Percentiles rank a stretch among this genome's conserved stretches.
phyloP scores from a whole-genome alignment of 148 eudicot species.

The Cornus kousa region DNA sequence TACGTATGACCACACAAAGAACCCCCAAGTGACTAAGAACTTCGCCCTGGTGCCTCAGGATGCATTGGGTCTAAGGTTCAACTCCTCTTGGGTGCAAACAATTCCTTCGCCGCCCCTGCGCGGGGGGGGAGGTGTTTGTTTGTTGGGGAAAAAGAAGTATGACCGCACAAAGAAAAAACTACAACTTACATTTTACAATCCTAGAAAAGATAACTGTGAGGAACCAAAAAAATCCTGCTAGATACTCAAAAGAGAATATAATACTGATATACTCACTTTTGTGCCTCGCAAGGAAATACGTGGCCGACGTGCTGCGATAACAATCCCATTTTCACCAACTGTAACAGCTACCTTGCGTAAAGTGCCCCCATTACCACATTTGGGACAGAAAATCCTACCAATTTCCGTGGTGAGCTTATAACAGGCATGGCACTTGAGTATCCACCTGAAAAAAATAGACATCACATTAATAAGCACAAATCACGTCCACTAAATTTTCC shows the following conservation, averaged over 20 bases:
- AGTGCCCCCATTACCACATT: slow-evolving; percentile 97
- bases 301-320: slow-evolving; percentile 71
- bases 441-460: slow-evolving; percentile 58
- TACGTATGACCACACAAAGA: neutral
- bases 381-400: slow-evolving; percentile 84
- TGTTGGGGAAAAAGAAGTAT: neutral
- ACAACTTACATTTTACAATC: neutral
- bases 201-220: neutral
- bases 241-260: neutral
- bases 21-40: no score
- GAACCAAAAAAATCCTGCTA: neutral
- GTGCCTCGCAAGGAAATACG: slow-evolving; percentile 89
- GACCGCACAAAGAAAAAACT: neutral
- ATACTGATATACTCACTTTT: slow-evolving; percentile 37
- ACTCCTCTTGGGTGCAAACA: no score
- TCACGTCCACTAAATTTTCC: neutral
- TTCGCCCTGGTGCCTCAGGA: no score
- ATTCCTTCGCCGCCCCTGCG: no score
- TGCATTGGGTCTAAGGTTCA: no score
- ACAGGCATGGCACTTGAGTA: slow-evolving; percentile 95
- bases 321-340: slow-evolving; percentile 86
- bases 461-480: neutral
- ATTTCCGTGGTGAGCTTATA: slow-evolving; percentile 76
- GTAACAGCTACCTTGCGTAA: slow-evolving; percentile 92
- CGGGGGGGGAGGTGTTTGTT: no score